Evolutionary conservation across 2,329 filamentous ascomycete species (phyloP).

Genomic region (Camillea tinctor): DNA sequence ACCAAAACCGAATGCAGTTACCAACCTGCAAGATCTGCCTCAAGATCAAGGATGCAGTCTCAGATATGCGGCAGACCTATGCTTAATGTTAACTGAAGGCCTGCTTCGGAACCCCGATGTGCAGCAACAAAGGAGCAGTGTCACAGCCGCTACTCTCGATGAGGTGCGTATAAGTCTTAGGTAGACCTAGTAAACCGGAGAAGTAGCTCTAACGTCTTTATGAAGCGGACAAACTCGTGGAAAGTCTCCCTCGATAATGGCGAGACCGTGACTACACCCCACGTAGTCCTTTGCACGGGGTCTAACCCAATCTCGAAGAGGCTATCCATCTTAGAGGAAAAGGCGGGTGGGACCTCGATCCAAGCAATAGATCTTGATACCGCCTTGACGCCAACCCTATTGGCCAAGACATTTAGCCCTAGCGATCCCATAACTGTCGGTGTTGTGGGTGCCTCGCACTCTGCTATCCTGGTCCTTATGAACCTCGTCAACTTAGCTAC

Average conservation of each 20-base stretch:
- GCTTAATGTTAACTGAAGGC: constrained; percentile 43
- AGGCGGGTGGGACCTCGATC: constrained; percentile 23
- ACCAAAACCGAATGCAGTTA: constrained; percentile 52
- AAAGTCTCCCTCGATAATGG: constrained; percentile 27
- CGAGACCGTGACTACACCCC: constrained; percentile 36
- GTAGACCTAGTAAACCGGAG: not conserved
- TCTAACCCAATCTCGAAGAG: constrained; percentile 46
- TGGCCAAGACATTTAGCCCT: constrained; percentile 40
- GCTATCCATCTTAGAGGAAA: constrained; percentile 38
- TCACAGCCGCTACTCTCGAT: constrained; percentile 39
- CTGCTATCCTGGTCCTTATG: constrained; percentile 60
- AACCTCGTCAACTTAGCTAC: constrained; percentile 56
- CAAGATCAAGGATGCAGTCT: constrained; percentile 58
- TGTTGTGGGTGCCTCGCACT: constrained; percentile 62
- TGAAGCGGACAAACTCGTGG: constrained; percentile 16
- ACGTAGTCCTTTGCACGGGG: constrained; percentile 59
- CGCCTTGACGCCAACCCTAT: constrained; percentile 52
- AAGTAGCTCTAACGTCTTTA: not conserved
- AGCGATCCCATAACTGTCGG: constrained; percentile 44
- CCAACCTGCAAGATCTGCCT: constrained; percentile 50
- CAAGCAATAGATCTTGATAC: constrained; percentile 50
- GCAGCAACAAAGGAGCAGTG: constrained; percentile 36
- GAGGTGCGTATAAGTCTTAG: constrained; percentile 25
- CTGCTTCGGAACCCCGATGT: constrained; percentile 40
- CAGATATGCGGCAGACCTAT: constrained; percentile 56